These are phyloP conservation scores for Serendipita indica DNA, from an alignment of 768 basidiomycete species.

Conservation along the genomic window DNA sequence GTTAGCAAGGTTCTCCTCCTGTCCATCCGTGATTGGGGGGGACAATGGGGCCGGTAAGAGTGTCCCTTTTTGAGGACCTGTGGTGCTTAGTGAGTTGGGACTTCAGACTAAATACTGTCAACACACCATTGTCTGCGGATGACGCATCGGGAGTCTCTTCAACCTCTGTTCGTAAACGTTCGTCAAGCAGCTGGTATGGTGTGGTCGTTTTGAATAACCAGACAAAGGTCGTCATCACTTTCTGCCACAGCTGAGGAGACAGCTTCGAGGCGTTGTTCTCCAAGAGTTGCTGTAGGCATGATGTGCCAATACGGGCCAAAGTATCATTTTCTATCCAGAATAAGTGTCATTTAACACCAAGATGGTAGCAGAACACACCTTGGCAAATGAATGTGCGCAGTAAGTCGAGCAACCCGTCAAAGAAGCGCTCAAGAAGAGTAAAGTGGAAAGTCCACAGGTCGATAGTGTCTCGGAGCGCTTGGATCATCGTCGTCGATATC, in stretches of 20 bases:
- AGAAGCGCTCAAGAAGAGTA: slow-evolving; percentile 70
- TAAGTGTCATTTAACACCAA: slow-evolving; percentile 11
- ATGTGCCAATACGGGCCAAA: slow-evolving; percentile 90
- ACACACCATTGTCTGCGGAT: slow-evolving; percentile 26
- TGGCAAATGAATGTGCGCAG: slow-evolving; percentile 96
- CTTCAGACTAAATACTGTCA: slow-evolving; percentile 18
- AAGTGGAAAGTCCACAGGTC: slow-evolving; percentile 95
- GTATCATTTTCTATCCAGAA: slow-evolving; percentile 78
- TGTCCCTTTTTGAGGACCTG: slow-evolving; percentile 49
- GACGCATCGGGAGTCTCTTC: slow-evolving; percentile 42
- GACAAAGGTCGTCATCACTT: slow-evolving; percentile 81
- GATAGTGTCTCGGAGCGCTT: slow-evolving; percentile 87
- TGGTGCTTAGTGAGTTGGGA: neutral
- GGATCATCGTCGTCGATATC: slow-evolving; percentile 98
- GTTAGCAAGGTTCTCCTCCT: slow-evolving; percentile 28
- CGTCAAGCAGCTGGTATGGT: slow-evolving; percentile 92
- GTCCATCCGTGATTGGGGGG: slow-evolving; percentile 37
- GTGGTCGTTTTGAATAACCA: slow-evolving; percentile 96
- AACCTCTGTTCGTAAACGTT: slow-evolving; percentile 72
- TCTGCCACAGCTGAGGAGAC: slow-evolving; percentile 74
- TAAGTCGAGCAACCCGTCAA: slow-evolving; percentile 88
- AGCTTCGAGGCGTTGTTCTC: slow-evolving; percentile 87
- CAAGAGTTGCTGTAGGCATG: slow-evolving; percentile 88
- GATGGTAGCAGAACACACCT: slow-evolving; percentile 40
- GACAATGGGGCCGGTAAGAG: slow-evolving; percentile 83